Evolutionary conservation across 495 filamentous ascomycete genomes (phyloP).

Genomic region (Neurospora sp.): DNA sequence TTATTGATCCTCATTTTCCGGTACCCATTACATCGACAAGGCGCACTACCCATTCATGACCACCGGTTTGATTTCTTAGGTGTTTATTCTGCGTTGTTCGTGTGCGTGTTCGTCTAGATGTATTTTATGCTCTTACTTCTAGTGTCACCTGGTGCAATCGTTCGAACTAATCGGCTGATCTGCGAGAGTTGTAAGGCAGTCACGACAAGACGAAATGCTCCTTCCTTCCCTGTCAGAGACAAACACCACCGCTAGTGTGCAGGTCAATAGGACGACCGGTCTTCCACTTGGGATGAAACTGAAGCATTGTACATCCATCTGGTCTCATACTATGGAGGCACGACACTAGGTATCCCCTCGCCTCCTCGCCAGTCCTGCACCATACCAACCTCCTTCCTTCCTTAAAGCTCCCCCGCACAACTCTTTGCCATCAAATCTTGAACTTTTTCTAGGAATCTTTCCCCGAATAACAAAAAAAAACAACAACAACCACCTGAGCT

Average conservation of each 20-base stretch:
- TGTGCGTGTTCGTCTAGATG: background rate
- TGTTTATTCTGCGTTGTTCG: background rate
- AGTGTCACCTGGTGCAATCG: background rate
- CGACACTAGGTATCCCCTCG: background rate
- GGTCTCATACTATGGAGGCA: background rate
- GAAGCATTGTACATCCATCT: no score
- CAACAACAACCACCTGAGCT: background rate
- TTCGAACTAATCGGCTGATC: background rate
- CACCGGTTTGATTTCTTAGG: no score
- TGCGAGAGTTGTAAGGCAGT: background rate
- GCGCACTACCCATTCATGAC: background rate
- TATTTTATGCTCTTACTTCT: background rate
- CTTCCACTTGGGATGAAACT: background rate
- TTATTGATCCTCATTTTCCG: background rate
- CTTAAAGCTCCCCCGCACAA: background rate
- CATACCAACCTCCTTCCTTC: background rate
- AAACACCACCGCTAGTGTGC: background rate
- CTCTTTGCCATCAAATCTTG: background rate
- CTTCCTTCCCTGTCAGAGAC: background rate
- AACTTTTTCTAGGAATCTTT: background rate
- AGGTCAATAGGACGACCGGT: background rate
- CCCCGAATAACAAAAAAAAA: background rate
- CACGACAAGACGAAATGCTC: background rate
- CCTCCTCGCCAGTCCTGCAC: background rate
- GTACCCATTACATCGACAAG: background rate